Conservation (phyloP, 2,329 filamentous ascomycete genomes). For the Didymella keratinophila region DNA sequence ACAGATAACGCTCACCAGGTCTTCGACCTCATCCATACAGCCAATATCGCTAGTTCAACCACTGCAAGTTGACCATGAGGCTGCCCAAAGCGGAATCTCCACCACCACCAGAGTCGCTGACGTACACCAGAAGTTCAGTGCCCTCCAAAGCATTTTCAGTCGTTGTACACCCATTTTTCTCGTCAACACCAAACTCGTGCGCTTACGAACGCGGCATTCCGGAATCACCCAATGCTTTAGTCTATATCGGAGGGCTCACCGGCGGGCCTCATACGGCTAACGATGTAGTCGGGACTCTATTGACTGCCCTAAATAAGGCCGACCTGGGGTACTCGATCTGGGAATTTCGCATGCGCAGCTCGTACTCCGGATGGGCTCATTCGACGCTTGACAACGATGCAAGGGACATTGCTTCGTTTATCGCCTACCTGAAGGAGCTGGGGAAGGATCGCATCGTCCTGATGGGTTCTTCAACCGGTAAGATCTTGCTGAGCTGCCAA, state of each 20-base stretch:
- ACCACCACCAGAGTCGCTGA: background rate
- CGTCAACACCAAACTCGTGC: conserved; percentile 14
- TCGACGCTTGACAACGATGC: conserved; percentile 29
- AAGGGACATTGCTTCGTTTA: conserved; percentile 24
- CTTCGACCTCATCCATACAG: background rate
- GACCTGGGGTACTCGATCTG: conserved; percentile 22
- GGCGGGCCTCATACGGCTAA: conserved; percentile 25
- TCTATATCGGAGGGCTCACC: conserved; percentile 30
- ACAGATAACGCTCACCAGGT: background rate
- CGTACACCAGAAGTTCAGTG: background rate
- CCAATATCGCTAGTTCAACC: background rate
- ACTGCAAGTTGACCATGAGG: background rate
- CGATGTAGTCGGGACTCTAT: conserved; percentile 4
- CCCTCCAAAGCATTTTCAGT: conserved; percentile 4
- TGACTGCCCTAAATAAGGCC: background rate
- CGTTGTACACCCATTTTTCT: conserved; percentile 24
- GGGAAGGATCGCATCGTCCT: conserved; percentile 20
- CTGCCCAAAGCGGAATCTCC: background rate
- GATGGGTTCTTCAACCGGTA: conserved; percentile 23
- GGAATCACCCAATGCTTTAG: conserved; percentile 20
- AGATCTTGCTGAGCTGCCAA: background rate
- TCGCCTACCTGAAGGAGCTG: conserved; percentile 19
- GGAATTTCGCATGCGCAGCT: conserved; percentile 32
- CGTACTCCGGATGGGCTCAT: conserved; percentile 30
- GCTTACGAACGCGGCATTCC: conserved; percentile 26